Evolutionary conservation across 192 early-diverging fungal genomes (phyloP), one percentile per base, ranked within the genome.

Genomic region (Backusella tuberculispora): DNA sequence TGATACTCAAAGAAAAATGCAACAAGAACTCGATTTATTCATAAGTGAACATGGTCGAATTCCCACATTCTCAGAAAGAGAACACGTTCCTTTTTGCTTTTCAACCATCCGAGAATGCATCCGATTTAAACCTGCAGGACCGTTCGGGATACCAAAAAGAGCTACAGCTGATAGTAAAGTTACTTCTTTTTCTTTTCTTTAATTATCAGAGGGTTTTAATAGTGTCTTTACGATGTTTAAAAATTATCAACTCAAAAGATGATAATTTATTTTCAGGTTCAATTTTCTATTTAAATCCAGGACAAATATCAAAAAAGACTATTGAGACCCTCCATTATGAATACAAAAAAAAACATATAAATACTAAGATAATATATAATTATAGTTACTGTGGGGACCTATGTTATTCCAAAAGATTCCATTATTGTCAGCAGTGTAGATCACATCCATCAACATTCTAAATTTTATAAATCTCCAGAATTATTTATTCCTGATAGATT

Each of bases 401-500:
- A 85, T 76, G 76, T 81, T 19, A 78, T 89, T 46, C 86, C 88
- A 45, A 84, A 85, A 69, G 83, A 81, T 2, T 66, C 85, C 1
- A 71, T 76, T 71, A 74, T 88, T n/a, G 73, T 82, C 65, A 80
- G 83, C 24, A 84, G 87, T 48, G 60, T 86, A 43, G 83, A 83
- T 78, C 79, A 83, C 0, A 82, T 89, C 68, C 84, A 89, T 69
- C n/a, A 43, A 19, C 45, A 78, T 68, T 63, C 74, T 24, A 40
- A 21, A 6, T 64, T 48, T 66, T 89, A 83, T 46, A 75, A 78
- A 0, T 47, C 79, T 0, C 88, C 88, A 7, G 80, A 86, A 7
- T 79, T 76, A 73, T 89, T 88, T 34, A 74, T 79, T 45, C 88
- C 88, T 4, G 80, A 81, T 48, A 85, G 88, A 66, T 74, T 66